Base-by-base conservation (phyloP, 2,329 filamentous ascomycete genomes). In the Ophioceras dolichostomum region DNA sequence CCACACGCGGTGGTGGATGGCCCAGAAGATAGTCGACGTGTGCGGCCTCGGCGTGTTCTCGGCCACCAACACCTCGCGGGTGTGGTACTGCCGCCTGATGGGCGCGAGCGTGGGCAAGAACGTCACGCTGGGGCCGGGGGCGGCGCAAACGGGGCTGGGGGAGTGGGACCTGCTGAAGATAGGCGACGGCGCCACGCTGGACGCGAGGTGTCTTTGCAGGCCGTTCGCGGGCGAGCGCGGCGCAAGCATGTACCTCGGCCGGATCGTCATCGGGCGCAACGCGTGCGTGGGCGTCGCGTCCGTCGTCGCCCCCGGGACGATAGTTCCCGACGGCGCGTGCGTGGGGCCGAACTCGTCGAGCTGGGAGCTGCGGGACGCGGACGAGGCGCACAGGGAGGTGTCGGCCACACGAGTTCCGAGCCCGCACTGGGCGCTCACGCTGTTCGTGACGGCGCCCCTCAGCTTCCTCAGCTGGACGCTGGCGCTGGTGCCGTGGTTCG, bases 1-100 rank as follows among this genome's bases (percentile, higher is more conserved):
- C 45, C 70, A 75, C 47, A 73, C 67, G 0, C 59, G 68, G 8
- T 76, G 71, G 71, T 76, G 71, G 71, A 45, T 75, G 38, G 62
- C 65, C 2, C 64, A 75, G 47, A 75, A 75, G 53, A 62, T 64
- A 16, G 55, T 68, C 3, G 57, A 60, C 26, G 53, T 73, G 10
- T 61, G 59, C 39, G 70, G 69, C 13, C 60, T 57, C 39, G 68
- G 69, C 1, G 40, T 64, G 22, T 72, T 70, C 42, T 49, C 48
- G 17, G 41, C 53, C 35, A 58, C 54, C 32, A 60, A 67, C 33
- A 53, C 43, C 24, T 60, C 59, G 0, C 51, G 56, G 5, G 47
- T 59, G 8, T 41, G 65, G 1, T 75, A 73, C 51, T 67, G 61
- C 41, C 63, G 67, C 4, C 49, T 71, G 0, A 59, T 76, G 41